Conservation (phyloP, 805 yeast species). For the Cyberlindnera amylophila region DNA sequence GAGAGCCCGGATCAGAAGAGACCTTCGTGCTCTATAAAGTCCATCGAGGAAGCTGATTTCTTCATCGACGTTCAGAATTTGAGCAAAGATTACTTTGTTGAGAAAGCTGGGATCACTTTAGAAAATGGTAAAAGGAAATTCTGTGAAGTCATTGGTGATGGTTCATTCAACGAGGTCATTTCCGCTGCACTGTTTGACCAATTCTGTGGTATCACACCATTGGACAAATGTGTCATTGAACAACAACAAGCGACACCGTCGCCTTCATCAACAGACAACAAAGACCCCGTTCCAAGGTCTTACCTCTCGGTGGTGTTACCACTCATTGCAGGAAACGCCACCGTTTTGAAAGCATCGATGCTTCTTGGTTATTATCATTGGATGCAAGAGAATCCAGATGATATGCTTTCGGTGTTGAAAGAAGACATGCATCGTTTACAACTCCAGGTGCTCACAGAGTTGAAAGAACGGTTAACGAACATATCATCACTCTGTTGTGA, state of each 20-base stretch:
- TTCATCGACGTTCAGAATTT: background rate
- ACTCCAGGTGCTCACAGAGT: conserved; percentile 9
- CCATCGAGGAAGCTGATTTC: conserved; percentile 5
- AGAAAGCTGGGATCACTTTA: conserved; percentile 12
- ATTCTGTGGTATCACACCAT: conserved; percentile 10
- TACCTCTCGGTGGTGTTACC: conserved; percentile 12
- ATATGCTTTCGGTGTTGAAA: conserved; percentile 5
- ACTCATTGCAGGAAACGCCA: conserved; percentile 16
- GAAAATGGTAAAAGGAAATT: conserved; percentile 10
- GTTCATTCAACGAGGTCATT: conserved; percentile 9
- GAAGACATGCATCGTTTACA: conserved; percentile 11
- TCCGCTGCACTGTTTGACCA: conserved; percentile 9
- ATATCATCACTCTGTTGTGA: conserved; percentile 15
- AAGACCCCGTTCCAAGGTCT: conserved; percentile 1
- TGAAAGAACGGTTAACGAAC: conserved; percentile 9
- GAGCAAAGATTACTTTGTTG: conserved; percentile 11
- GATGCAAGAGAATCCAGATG: conserved; percentile 7
- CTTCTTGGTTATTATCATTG: conserved; percentile 11
- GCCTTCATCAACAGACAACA: conserved; percentile 3
- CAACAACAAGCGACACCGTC: conserved; percentile 8
- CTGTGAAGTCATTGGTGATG: conserved; percentile 10
- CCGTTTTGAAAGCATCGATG: conserved; percentile 12
- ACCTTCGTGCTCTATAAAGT: background rate
- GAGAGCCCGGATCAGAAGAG: background rate
- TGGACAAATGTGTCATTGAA: conserved; percentile 1